Evolutionary conservation across 352 stramenopile genomes (phyloP), one percentile per base, ranked within the genome.

Genomic region (Pythium phragmitis): DNA sequence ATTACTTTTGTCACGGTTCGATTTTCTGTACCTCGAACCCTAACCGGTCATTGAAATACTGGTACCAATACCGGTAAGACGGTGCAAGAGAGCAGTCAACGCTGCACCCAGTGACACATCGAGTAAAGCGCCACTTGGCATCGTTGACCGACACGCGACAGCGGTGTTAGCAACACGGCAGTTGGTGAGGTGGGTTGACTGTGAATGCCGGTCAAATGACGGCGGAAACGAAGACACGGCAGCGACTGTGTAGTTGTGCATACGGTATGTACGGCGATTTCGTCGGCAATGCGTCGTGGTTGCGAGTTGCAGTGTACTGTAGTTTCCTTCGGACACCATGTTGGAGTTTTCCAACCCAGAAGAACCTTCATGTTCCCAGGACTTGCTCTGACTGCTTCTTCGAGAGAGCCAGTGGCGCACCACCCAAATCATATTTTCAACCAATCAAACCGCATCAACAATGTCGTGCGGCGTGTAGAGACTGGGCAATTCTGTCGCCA

Each of bases 351-450:
- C 62, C 23, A 34, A 54, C 34, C 11, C 41, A 17, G 17, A 46
- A 46, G 16, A 21, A 46, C 16, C 41, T 21, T 21, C 43, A 28
- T 13, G 16, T 63, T 60, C 54, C 46, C 17, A 46, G 23, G 34
- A 37, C 6, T 48, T 42, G 17, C 1, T 49, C 51, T 57, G 60
- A 60, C 49, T 52, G 49, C 34, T 50, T 51, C 23, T 7, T 3
- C 14, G 30, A 64, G 30, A 67, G 49, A 63, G 54, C 54, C 54
- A 63, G 54, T 58, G 16, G n/a, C 36, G 49, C 11, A 63, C 61
- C 61, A 68, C 55, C 51, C 62, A 60, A 68, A 63, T 23, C 14
- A 12, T 14, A 11, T 49, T 68, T 63, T 68, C 48, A 50, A 11
- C 62, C 62, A 68, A 68, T 68, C 46, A 59, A 12, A 47, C 3